Evolutionary conservation across 2,329 filamentous ascomycete genomes (phyloP).

Genomic region (Cercospora sojina): DNA sequence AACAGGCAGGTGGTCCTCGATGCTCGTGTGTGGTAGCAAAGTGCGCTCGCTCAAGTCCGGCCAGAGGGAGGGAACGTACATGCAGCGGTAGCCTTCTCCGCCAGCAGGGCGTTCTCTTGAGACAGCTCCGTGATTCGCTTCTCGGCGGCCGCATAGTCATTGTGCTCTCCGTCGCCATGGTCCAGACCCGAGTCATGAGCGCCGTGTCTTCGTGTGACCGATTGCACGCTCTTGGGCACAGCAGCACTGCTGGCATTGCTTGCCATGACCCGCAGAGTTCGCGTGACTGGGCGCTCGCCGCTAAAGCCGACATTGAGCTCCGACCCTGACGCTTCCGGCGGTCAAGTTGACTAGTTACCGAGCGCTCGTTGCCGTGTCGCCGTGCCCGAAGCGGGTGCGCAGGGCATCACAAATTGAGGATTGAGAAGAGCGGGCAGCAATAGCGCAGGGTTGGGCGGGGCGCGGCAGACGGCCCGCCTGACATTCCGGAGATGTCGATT

Average conservation of each 20-base stretch:
- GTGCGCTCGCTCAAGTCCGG: not conserved
- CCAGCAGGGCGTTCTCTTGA: conserved; percentile 67
- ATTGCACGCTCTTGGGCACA: conserved; percentile 28
- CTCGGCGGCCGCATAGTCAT: conserved; percentile 21
- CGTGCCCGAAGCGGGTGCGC: not conserved
- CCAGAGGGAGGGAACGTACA: conserved; percentile 42
- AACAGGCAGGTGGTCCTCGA: not conserved
- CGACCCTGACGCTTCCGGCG: not conserved
- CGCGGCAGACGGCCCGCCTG: not conserved
- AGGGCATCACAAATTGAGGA: not conserved
- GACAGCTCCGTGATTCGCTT: conserved; percentile 61
- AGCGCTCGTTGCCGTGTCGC: not conserved
- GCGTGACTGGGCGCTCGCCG: not conserved
- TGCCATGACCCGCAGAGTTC: conserved; percentile 27
- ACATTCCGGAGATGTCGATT: not conserved
- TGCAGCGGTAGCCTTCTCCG: conserved; percentile 66
- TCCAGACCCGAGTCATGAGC: conserved; percentile 54
- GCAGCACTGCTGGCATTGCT: conserved; percentile 26
- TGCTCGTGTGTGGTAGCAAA: not conserved
- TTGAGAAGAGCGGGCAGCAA: not conserved
- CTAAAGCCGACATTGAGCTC: conserved; percentile 14
- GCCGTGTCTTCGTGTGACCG: conserved; percentile 27
- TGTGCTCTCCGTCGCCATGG: conserved; percentile 53
- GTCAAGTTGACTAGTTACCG: not conserved
- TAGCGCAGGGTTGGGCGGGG: not conserved